Evolutionary conservation across 805 yeast genomes (phyloP).

Genomic region (Pichia paraexigua): DNA sequence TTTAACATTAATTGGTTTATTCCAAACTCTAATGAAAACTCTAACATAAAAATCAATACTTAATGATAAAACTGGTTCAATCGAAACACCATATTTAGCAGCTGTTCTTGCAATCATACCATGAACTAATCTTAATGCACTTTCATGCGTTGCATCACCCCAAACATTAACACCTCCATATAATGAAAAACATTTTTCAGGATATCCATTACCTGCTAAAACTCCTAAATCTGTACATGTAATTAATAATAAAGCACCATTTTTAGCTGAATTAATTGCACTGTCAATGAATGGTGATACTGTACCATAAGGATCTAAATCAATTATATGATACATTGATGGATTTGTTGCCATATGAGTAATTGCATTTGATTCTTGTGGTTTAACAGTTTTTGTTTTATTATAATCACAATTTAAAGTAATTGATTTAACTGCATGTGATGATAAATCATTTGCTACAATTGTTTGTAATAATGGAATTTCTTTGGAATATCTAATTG

Average conservation of each 20-base stretch:
- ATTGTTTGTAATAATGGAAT: constrained; percentile 66
- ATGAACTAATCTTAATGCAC: constrained; percentile 80
- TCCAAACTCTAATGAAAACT: constrained; percentile 67
- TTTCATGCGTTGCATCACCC: constrained; percentile 85
- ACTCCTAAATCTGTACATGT: constrained; percentile 97
- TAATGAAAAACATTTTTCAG: constrained; percentile 91
- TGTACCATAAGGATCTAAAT: constrained; percentile 95
- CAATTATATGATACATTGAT: constrained; percentile 71
- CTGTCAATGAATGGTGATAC: constrained; percentile 94
- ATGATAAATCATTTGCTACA: constrained; percentile 83
- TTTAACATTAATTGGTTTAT: constrained; percentile 78
- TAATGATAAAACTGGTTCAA: constrained; percentile 79
- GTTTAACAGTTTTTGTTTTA: constrained; percentile 46
- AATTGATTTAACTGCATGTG: constrained; percentile 80
- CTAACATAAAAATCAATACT: constrained; percentile 92
- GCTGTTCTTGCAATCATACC: constrained; percentile 73
- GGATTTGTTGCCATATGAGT: constrained; percentile 55
- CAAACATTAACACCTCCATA: constrained; percentile 91
- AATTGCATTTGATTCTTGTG: constrained; percentile 89
- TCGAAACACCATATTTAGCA: constrained; percentile 77
- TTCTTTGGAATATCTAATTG: constrained; percentile 89
- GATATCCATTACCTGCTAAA: constrained; percentile 91
- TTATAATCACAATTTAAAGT: constrained; percentile 64
- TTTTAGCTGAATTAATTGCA: constrained; percentile 75
- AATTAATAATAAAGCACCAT: constrained; percentile 78